Base-by-base conservation (phyloP, 352 stramenopile genomes). In the Phytophthora agathidicida region DNA sequence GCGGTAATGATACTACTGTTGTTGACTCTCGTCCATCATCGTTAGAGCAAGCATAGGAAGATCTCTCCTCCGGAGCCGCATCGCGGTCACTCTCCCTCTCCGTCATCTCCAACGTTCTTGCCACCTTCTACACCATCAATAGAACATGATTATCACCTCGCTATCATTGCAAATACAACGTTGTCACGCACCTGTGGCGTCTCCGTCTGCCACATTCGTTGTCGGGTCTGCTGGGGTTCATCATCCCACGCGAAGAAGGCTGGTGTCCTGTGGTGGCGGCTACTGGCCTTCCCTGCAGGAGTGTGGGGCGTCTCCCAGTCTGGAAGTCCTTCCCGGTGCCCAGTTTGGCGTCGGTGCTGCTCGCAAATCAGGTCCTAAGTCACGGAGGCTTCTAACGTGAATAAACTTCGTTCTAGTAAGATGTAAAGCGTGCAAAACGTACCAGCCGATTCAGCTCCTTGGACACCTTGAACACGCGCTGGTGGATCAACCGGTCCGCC, bases 401-500 rank as follows among this genome's bases (percentile, higher is more conserved):
- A 57, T 54, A 37, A 17, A 19, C 32, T 9, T 19, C 13, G 31
- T 14, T 45, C 0, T 11, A 55, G 13, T 48, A 6, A 11, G 24
- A 44, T 16, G 36, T 9, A 28, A 16, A 68, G 20, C 17, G 20
- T 36, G 32, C 13, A 33, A 62, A 27, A 42, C 61, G 37, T 39
- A 84, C 75, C 57, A 84, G 30, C 58, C 26, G 72, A 57, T 80
- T 76, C 17, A 82, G 59, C 47, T 45, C 59, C 24, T 71, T 80
- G 2, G 80, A 87, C 6, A 89, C 80, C 65, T 80, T 82, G 57
- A 77, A 89, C 33, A 83, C 61, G 23, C 70, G 80, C 26, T 74
- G 50, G 32, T 66, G 56, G 37, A 64, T 61, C 41, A 69, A 33
- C 10, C 48, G 53, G n/a, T 71, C 60, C 7, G 33, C 26, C 65